Conservation (phyloP, 345 rosid genomes). For the Aquilaria yunnanensis region DNA sequence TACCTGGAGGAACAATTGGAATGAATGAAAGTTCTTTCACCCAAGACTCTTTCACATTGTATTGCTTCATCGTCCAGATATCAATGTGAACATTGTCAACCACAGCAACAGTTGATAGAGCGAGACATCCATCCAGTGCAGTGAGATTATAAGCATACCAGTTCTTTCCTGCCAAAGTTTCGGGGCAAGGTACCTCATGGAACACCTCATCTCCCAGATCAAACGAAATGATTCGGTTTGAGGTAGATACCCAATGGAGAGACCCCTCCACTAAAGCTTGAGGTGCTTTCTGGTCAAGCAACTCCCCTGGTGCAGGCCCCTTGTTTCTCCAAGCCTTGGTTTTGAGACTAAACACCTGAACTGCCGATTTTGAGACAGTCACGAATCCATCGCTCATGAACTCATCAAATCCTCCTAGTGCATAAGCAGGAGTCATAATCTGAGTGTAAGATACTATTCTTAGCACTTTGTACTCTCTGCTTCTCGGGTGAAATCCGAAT, state of each 20-base stretch:
- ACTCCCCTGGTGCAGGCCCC: background rate
- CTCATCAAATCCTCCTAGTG: background rate
- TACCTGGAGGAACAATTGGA: no score
- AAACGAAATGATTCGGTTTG: background rate
- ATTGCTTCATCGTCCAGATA: no score
- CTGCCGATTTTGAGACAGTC: background rate
- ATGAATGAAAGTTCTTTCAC: no score
- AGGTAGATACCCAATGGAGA: background rate
- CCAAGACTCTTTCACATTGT: no score
- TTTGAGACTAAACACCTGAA: background rate
- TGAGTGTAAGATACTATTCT: background rate
- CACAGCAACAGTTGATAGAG: no score
- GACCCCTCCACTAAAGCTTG: constrained; percentile 1
- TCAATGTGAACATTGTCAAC: no score
- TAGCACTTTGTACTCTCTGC: background rate
- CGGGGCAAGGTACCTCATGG: background rate
- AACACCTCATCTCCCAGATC: background rate
- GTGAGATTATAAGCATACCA: no score
- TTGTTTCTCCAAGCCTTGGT: background rate
- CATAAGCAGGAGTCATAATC: background rate
- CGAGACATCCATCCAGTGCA: no score
- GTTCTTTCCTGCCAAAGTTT: no score
- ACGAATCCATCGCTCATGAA: background rate
- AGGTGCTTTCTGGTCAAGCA: background rate
- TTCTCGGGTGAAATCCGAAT: background rate